Percentiles rank a stretch among this genome's conserved stretches.
Conservation (phyloP, 768 basidiomycete genomes). For the Mycena kentingensis region DNA sequence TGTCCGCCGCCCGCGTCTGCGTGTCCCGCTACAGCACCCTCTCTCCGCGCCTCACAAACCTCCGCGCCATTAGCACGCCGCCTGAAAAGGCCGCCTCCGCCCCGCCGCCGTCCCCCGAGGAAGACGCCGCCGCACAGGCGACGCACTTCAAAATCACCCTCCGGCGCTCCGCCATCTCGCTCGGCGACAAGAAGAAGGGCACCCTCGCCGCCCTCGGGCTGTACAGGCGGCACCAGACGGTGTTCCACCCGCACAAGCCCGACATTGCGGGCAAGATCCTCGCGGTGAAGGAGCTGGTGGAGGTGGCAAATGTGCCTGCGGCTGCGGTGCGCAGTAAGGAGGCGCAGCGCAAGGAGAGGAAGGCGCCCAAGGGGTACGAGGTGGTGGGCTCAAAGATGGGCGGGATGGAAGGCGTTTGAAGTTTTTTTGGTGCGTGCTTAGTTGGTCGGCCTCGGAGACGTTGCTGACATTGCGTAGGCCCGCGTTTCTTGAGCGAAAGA, state of each 20-base stretch:
- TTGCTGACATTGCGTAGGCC: too few relatives aligned
- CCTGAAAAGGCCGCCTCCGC: not conserved
- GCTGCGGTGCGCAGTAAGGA: slow-evolving; percentile 67
- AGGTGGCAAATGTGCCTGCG: slow-evolving; percentile 81
- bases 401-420: slow-evolving; percentile 9
- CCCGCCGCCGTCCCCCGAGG: not conserved
- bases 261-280: slow-evolving; percentile 86
- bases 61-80: slow-evolving; percentile 14
- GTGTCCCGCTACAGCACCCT: slow-evolving; percentile 8
- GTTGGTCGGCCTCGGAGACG: too few relatives aligned
- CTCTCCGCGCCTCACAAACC: slow-evolving; percentile 16
- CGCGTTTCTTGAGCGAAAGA: too few relatives aligned
- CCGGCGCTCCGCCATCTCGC: slow-evolving; percentile 81
- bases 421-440: not conserved
- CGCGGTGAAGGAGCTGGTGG: slow-evolving; percentile 83
- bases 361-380: slow-evolving; percentile 67
- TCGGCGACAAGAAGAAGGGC: slow-evolving; percentile 67
- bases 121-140: slow-evolving; percentile 28
- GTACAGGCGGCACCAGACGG: slow-evolving; percentile 80
- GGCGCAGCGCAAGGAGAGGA: slow-evolving; percentile 67
- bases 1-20: slow-evolving; percentile 13
- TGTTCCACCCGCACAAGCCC: slow-evolving; percentile 74
- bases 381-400: slow-evolving; percentile 42
- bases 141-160: slow-evolving; percentile 93
- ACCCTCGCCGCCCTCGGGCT: slow-evolving; percentile 85